Evolutionary conservation across 495 filamentous ascomycete species (phyloP).

Genomic region (Chaetomium fimeti): DNA sequence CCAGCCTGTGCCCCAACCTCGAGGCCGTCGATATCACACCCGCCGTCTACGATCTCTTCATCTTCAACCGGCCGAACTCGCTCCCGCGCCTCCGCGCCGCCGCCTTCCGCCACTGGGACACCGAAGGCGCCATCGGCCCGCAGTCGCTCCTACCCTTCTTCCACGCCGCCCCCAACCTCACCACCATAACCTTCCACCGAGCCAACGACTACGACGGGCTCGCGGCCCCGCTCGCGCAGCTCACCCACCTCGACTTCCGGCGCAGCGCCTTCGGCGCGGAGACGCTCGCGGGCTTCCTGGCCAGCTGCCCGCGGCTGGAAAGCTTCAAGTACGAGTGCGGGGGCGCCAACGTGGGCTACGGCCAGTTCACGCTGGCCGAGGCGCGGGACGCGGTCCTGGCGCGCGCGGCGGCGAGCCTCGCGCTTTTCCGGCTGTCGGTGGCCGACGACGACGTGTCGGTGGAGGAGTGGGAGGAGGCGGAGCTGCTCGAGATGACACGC

Average conservation of each 20-base stretch:
- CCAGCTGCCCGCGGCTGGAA: neutral
- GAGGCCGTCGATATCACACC: neutral
- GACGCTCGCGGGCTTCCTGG: neutral
- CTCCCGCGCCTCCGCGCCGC: neutral
- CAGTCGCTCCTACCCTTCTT: neutral
- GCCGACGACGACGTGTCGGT: neutral
- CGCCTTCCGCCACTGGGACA: neutral
- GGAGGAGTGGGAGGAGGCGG: neutral
- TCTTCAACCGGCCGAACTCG: neutral
- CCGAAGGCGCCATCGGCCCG: neutral
- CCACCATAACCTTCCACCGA: neutral
- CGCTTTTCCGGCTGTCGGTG: neutral
- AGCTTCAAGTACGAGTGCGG: neutral
- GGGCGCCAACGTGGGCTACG: neutral
- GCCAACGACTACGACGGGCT: neutral
- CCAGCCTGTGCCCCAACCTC: conserved; percentile 7
- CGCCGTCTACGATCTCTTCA: neutral
- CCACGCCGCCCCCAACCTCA: conserved; percentile 3
- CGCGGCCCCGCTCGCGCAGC: neutral
- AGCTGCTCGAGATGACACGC: neutral
- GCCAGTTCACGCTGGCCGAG: neutral
- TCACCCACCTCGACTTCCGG: neutral
- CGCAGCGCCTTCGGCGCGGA: neutral
- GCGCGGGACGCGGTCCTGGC: neutral
- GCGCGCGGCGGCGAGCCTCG: neutral